A percentile compares a stretch with the other conserved stretches of the same genome.
Evolutionary conservation across 768 basidiomycete species (phyloP).

Genomic region (Gymnopilus junonius): DNA sequence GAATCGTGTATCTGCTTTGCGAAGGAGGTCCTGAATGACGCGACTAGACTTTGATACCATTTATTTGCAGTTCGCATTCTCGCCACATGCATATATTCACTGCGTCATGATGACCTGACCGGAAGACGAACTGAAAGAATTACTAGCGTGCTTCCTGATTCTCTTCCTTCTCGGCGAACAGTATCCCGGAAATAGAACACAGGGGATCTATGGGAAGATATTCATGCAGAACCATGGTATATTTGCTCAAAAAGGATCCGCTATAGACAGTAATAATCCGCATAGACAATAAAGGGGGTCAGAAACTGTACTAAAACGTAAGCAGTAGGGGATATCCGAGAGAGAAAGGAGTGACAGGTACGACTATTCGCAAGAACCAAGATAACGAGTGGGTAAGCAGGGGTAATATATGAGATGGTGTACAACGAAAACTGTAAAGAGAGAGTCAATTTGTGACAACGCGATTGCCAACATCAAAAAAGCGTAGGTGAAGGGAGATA

Average conservation of each 20-base stretch:
- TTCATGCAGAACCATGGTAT: slow-evolving; percentile 43
- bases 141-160: no score
- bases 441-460: slow-evolving; percentile 26
- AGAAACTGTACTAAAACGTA: slow-evolving; percentile 52
- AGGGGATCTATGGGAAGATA: neutral
- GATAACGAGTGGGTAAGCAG: slow-evolving; percentile 44
- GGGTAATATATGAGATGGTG: slow-evolving; percentile 42
- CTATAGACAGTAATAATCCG: slow-evolving; percentile 40
- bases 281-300: slow-evolving; percentile 48
- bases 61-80: no score
- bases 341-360: slow-evolving; percentile 58
- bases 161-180: no score
- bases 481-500: slow-evolving; percentile 24
- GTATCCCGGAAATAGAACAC: no score
- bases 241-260: slow-evolving; percentile 42
- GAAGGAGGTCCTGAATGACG: no score
- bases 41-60: no score
- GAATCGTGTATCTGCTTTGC: no score
- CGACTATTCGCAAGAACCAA: slow-evolving; percentile 52
- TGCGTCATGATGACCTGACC: no score
- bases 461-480: slow-evolving; percentile 30
- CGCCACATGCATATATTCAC: no score
- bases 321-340: slow-evolving; percentile 57
- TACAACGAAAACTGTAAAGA: slow-evolving; percentile 38
- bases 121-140: no score